Evolutionary conservation across 306 rosid genomes (phyloP).

Genomic region (Spatholobus suberectus): DNA sequence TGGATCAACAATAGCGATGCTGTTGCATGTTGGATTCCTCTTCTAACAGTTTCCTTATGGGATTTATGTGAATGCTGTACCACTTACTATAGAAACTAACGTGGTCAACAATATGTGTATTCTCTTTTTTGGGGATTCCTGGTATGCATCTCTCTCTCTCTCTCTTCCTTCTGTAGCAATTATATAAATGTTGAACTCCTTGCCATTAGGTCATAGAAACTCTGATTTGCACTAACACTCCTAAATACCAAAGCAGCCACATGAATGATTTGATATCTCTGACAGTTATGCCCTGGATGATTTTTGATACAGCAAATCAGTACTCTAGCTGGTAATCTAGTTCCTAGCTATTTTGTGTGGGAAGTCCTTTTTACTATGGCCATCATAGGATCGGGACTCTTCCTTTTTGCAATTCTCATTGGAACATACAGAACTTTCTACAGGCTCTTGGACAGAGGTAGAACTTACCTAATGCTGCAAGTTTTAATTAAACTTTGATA

Average conservation of each 20-base stretch:
- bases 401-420: constrained; percentile 84
- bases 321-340: constrained; percentile 77
- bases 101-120: constrained; percentile 40
- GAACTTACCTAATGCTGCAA: not conserved
- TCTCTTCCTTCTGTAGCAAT: not conserved
- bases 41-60: constrained; percentile 30
- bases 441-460: constrained; percentile 83
- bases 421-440: constrained; percentile 90
- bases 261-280: constrained; percentile 20
- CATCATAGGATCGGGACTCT: constrained; percentile 73
- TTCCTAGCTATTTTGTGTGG: constrained; percentile 72
- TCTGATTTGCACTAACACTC: too few relatives aligned
- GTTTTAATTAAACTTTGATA: not conserved
- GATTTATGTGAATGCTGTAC: constrained; percentile 33
- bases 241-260: not conserved
- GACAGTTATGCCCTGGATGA: constrained; percentile 27
- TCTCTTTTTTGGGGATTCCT: constrained; percentile 49
- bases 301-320: constrained; percentile 78
- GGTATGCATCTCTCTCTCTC: constrained; percentile 19
- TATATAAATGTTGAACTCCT: not conserved
- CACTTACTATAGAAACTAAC: constrained; percentile 33
- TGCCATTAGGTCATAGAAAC: not conserved
- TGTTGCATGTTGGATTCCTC: constrained; percentile 52
- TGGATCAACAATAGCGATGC: constrained; percentile 53
- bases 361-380: constrained; percentile 80